Base-by-base conservation (phyloP, 345 rosid genomes). In the Brassica nigra region DNA sequence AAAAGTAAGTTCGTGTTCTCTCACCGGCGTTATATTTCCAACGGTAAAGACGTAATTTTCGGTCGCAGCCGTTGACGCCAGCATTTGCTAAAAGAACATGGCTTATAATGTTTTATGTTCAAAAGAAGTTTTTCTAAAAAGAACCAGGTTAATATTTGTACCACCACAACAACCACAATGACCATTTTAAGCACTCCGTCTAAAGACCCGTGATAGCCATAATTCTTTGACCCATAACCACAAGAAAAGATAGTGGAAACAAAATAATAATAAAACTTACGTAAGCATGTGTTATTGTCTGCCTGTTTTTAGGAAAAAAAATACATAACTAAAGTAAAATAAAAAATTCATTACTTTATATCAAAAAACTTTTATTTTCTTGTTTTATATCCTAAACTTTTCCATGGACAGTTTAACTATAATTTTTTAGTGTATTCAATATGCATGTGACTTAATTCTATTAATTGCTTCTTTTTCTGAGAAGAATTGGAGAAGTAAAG, bases 391-490 rank as follows among this genome's bases (percentile, higher is more conserved):
- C 63, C 34, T 28, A 2, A 27, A 16, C 62, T 37, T 78, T 71
- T 29, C 64, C 61, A 18, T 4, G 0, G 42, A 27, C 47, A 71
- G 44, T 52, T 71, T 70, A 11, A 63, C 15, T 1, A 64, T 5
- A 28, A 28, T 64, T 64, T 15, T 65, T 62, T 78, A 70, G 15
- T 77, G 27, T 77, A 34, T 52, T 52, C 57, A 12, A 63, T 23
- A 28, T 63, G 76, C 72, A 55, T 78, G 76, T 78, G 76, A 71
- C 66, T 23, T 37, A 71, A 71, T 37, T 65, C 52, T 72, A 42
- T 42, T 65, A 4, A 55, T 66, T 70, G 10, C 3, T 37, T 64
- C 20, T 5, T 49, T 33, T 66, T 65, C 0, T 0, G 36, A 3
- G 7, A 76, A 62, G 39, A 52, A 28, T 5, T 39, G 20, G 20